Base-by-base conservation (phyloP, 495 filamentous ascomycete species). In the Xylaria palmicola region DNA sequence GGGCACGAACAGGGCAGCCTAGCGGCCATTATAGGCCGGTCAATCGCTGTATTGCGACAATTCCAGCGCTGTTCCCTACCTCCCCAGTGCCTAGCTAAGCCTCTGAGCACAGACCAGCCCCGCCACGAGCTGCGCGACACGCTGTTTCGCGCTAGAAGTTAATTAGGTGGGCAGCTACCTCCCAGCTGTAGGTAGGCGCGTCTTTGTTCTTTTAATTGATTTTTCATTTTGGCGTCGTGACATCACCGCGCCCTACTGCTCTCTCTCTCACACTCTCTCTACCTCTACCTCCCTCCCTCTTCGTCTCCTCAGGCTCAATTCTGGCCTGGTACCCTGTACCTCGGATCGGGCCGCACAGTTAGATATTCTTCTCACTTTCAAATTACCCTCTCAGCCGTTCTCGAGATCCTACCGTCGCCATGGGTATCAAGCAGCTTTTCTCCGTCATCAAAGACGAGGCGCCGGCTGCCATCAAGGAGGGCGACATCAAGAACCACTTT, bases 401-500 rank as follows among this genome's bases (percentile, higher is more conserved):
- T 49, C 39, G 5, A 53, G 24, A 45, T 30, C 2, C 3, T 47
- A 12, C 22, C 13, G 55, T 43, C 40, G 85, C 70, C 15, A 97
- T 97, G 93, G 93, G 93, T 80, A 97, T 97, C 68, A 97, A 96
- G 77, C 77, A 88, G 47, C 88, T 97, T 30, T 92, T 86, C 75
- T 84, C 87, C 62, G 84, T 98, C 69, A 92, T 98, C 76, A 86
- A 88, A 58, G 94, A 98, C 62, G 88, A 97, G 75, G 89, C 89
- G 58, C 91, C 93, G 24, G 90, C 92, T 79, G 90, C 94, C n/a
- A 84, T 97, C 80, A 96, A 96, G 73, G 85, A 89, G 59, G 92
- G 94, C 52, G 95, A 98, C 64, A 98, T 98, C 78, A 98, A 98
- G 77, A 93, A 91, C 60, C 95, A 98, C 44, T 98, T 98, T 67